Conservation (phyloP, 352 stramenopile genomes). For the Phytophthora tentaculata region DNA sequence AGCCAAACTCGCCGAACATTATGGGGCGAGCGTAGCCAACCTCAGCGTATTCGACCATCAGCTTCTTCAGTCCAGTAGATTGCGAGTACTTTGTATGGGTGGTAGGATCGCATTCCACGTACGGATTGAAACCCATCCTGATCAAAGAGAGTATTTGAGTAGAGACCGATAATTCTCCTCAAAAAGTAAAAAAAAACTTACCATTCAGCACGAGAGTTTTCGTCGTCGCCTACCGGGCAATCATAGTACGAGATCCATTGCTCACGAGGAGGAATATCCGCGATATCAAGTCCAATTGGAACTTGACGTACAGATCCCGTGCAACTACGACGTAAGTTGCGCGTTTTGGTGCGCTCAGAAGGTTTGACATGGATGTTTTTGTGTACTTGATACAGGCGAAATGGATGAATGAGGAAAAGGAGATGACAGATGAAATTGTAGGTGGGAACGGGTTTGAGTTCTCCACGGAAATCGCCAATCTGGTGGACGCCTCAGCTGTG, state of each 20-base stretch:
- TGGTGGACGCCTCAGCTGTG: slow-evolving; percentile 36
- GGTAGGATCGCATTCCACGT: slow-evolving; percentile 65
- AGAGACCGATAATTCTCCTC: no score
- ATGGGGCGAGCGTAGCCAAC: slow-evolving; percentile 56
- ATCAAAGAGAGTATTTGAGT: background rate
- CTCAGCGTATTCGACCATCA: slow-evolving; percentile 68
- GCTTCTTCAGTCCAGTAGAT: slow-evolving; percentile 56
- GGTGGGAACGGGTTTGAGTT: slow-evolving; percentile 85
- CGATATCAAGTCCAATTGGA: slow-evolving; percentile 69
- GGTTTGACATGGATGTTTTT: no score
- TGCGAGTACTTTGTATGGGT: slow-evolving; percentile 61
- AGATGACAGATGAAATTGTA: slow-evolving; percentile 69
- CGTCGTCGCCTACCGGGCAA: slow-evolving; percentile 52
- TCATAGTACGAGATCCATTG: slow-evolving; percentile 78
- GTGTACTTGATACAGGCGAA: no score
- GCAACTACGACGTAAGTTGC: slow-evolving; percentile 47
- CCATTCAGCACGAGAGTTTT: slow-evolving; percentile 61
- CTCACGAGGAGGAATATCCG: slow-evolving; percentile 57
- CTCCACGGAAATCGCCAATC: slow-evolving; percentile 64
- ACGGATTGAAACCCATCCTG: slow-evolving; percentile 69
- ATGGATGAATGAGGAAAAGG: slow-evolving; percentile 80
- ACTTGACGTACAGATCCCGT: slow-evolving; percentile 41
- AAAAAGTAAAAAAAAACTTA: slow-evolving; percentile 6
- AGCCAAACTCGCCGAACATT: slow-evolving; percentile 85
- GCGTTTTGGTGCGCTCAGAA: no score